Conservation (phyloP, 169 alveolate species). For the Eimeria maxima region DNA sequence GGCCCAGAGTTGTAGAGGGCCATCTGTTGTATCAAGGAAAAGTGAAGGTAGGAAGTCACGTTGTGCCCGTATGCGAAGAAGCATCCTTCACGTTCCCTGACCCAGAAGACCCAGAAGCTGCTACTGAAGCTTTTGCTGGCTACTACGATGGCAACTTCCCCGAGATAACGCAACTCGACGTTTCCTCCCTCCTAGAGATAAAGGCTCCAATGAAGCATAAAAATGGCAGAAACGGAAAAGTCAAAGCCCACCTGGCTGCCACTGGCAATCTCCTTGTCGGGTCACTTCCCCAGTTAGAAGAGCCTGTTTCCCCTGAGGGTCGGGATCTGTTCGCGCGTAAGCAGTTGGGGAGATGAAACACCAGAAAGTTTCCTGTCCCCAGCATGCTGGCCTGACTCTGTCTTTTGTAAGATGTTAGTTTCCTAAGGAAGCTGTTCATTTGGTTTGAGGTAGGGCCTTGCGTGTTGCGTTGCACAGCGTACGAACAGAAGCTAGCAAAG, state of each 20-base stretch:
- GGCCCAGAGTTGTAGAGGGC: slow-evolving; percentile 61
- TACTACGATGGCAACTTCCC: slow-evolving; percentile 55
- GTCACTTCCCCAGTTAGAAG: slow-evolving; percentile 31
- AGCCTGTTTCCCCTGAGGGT: background rate
- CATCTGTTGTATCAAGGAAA: slow-evolving; percentile 48
- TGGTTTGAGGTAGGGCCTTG: background rate
- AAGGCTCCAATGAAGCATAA: background rate
- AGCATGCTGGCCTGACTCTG: background rate
- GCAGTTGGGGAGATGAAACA: background rate
- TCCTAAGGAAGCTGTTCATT: background rate
- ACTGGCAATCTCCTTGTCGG: background rate
- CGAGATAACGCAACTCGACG: slow-evolving; percentile 20
- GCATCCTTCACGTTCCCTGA: background rate
- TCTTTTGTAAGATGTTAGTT: background rate
- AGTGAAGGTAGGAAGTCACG: slow-evolving; percentile 21
- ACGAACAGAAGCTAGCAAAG: slow-evolving; percentile 52
- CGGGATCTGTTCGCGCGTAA: slow-evolving; percentile 65
- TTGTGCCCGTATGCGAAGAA: background rate
- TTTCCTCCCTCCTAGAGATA: background rate
- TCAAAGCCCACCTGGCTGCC: background rate
- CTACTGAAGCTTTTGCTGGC: slow-evolving; percentile 29
- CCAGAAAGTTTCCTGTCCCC: background rate
- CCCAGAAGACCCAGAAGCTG: background rate
- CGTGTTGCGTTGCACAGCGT: slow-evolving; percentile 47
- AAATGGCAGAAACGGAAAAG: background rate